Evolutionary conservation across 345 rosid genomes (phyloP), one percentile per base, ranked within the genome.

Genomic region (Eucalyptus curtisii): DNA sequence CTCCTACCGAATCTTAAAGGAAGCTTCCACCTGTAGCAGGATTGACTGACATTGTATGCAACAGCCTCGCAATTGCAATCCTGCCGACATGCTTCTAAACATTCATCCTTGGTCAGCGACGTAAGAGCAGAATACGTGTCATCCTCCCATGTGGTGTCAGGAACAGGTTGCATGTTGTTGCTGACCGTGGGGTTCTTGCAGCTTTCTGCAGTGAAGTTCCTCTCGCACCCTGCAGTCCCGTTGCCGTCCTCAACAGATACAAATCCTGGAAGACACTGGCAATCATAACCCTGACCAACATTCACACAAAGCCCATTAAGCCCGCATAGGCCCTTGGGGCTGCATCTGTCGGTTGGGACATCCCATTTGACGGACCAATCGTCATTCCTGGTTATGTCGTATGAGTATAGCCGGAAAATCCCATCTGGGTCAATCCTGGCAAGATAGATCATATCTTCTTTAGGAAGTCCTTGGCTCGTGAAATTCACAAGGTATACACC

Each of bases 11-110:
- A 91, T 85, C 52, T 91, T 68, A 89, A 71, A 42, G 92, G 94
- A 44, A 90, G 89, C 85, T 53, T 76, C 85, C 87, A 91, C 90
- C 52, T 87, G 24, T 22, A 85, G 88, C 93, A 88, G 22, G 27
- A 14, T 17, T 50, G 50, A 37, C 87, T 27, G 66, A 14, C 33
- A 1, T 13, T 76, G 33, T 30, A 90, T 11, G 90, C 37, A 3
- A 90, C 92, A 33, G 87, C 93, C 64, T 92, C 89, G 52, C 93
- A 92, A 47, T 88, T 89, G 50, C 90, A 89, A 52, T 92, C 91
- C 44, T 76, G 81, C 68, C 79, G n/a, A 49, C 92, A 91, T 8
- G 89, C 91, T 48, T 84, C 37, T 5, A 6, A 3, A 15, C 92
- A 92, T 5, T 48, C 49, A 27, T 88, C 91, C 44, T 45, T 85